These are phyloP conservation scores for Prosopis cineraria DNA, from an alignment of 306 rosid species.

Conservation along the genomic window DNA sequence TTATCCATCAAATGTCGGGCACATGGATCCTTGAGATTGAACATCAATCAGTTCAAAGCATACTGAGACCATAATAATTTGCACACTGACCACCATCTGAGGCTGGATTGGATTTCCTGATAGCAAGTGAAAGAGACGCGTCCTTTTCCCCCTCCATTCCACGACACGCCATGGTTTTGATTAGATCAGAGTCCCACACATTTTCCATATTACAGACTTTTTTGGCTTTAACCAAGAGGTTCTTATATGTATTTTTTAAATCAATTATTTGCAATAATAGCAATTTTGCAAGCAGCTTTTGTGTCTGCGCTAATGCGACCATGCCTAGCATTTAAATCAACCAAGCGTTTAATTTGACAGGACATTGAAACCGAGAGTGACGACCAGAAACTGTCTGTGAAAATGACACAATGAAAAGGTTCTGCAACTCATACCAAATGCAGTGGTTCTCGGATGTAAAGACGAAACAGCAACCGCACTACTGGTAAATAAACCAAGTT, in stretches of 20 bases:
- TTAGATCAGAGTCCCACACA: conserved; percentile 59
- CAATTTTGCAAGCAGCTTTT: conserved; percentile 44
- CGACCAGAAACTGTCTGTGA: background rate
- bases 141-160: conserved; percentile 38
- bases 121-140: conserved; percentile 31
- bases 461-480: background rate
- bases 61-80: conserved; percentile 16
- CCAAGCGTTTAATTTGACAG: background rate
- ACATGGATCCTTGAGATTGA: conserved; percentile 16
- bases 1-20: background rate
- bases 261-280: conserved; percentile 49
- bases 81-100: conserved; percentile 21
- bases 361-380: background rate
- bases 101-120: conserved; percentile 28
- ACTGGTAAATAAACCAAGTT: background rate
- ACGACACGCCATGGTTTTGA: conserved; percentile 41
- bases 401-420: conserved; percentile 10
- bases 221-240: conserved; percentile 49
- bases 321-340: conserved; percentile 13
- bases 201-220: conserved; percentile 48
- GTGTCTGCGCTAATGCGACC: conserved; percentile 13
- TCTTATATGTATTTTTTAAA: conserved; percentile 52
- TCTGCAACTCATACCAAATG: background rate
- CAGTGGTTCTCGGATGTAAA: background rate
- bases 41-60: conserved; percentile 28